These are phyloP conservation scores for Fraxinus nigra DNA, from an alignment of 305 asterid species.

Conservation along the genomic window DNA sequence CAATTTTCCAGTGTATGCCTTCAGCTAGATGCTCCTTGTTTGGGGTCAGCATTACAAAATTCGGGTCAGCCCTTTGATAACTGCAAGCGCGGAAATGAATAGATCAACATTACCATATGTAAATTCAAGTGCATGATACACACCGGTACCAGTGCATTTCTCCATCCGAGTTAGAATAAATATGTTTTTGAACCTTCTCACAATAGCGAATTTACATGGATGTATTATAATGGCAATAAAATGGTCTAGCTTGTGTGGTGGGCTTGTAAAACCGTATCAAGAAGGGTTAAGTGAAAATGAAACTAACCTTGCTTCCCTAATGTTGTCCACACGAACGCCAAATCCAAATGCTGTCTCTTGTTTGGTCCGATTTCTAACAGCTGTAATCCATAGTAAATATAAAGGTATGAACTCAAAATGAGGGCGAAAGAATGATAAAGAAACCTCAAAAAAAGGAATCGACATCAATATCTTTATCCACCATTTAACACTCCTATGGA, in stretches of 20 bases:
- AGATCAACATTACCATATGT: not conserved
- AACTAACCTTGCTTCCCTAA: conserved; percentile 83
- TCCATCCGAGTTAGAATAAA: no score
- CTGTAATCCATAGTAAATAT: conserved; percentile 35
- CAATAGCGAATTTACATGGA: not conserved
- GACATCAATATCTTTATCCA: not conserved
- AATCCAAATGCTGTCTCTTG: conserved; percentile 66
- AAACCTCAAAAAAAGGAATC: not conserved
- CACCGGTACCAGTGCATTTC: no score
- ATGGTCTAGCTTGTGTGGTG: not conserved
- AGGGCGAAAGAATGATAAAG: not conserved
- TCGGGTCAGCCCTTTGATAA: conserved; percentile 89
- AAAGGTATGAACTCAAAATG: not conserved
- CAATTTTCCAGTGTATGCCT: conserved; percentile 78
- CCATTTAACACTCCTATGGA: not conserved
- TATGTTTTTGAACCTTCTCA: not conserved
- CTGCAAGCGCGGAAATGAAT: conserved; percentile 30
- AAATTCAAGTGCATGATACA: no score
- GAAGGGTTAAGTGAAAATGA: not conserved
- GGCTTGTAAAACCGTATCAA: not conserved
- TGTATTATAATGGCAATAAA: not conserved
- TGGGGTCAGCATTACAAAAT: conserved; percentile 88
- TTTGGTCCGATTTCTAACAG: conserved; percentile 64
- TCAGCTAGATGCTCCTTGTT: conserved; percentile 92
- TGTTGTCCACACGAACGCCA: conserved; percentile 69